Evolutionary conservation across 345 rosid genomes (phyloP).

Genomic region (Euphorbia pulcherrima): DNA sequence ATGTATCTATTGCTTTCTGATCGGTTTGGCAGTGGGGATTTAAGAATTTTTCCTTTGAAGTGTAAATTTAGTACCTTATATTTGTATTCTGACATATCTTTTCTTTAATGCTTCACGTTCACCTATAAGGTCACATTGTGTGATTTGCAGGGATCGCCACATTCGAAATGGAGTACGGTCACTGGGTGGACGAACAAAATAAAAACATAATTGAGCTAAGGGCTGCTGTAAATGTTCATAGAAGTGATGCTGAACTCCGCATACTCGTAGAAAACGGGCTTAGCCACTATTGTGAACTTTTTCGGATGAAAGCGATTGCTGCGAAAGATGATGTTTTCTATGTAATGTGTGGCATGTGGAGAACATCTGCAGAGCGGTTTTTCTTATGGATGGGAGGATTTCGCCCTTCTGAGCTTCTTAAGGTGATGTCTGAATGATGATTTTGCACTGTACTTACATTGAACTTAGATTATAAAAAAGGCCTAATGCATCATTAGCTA

Average conservation of each 20-base stretch:
- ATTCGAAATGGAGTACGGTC: conserved; percentile 86
- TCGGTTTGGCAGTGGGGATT: not conserved
- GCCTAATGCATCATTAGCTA: too few relatives aligned
- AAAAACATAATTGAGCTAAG: conserved; percentile 57
- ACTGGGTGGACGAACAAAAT: conserved; percentile 80
- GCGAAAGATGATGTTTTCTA: conserved; percentile 79
- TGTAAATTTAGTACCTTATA: not conserved
- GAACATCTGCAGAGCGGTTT: conserved; percentile 78
- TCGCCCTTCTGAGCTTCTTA: conserved; percentile 87
- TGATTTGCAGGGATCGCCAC: conserved; percentile 51
- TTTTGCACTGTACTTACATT: not conserved
- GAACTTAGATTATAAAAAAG: not conserved
- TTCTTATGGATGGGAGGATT: conserved; percentile 97
- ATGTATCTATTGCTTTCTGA: not conserved
- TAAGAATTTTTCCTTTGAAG: not conserved
- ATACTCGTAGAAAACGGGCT: conserved; percentile 58
- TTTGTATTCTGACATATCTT: too few relatives aligned
- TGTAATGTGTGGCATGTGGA: conserved; percentile 86
- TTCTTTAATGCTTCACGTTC: too few relatives aligned
- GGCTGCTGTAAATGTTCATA: conserved; percentile 54
- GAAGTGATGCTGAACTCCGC: conserved; percentile 55
- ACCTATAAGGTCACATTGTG: conserved; percentile 8
- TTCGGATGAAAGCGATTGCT: conserved; percentile 70
- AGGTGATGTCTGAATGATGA: conserved; percentile 43
- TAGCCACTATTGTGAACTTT: conserved; percentile 77